phyloP scores from a whole-genome alignment of 176 grass and related monocot genomes.

The Hsuehochloa calcarea region DNA sequence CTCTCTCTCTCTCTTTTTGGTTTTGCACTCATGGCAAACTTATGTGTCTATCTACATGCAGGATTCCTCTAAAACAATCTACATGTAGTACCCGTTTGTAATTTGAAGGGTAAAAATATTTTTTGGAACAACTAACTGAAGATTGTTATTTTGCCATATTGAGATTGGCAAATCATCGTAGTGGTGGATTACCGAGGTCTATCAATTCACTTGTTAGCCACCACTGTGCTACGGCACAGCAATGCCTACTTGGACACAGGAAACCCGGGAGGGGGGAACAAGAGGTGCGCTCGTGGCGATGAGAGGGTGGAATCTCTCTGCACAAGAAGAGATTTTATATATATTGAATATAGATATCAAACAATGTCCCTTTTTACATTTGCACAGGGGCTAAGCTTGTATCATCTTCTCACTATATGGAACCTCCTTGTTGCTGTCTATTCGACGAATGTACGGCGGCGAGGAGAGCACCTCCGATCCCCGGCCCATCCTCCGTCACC shows the following conservation, averaged over 20 bases:
- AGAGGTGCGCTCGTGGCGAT: no score
- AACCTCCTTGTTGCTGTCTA: constrained; percentile 53
- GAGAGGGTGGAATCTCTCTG: constrained; percentile 41
- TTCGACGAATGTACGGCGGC: constrained; percentile 66
- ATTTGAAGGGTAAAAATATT: neutral
- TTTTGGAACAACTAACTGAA: neutral
- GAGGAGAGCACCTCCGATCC: constrained; percentile 67
- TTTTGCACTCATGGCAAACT: neutral
- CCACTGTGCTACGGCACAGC: no score
- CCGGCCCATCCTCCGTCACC: constrained; percentile 69
- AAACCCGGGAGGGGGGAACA: no score
- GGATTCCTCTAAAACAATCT: neutral
- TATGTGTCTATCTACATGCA: neutral
- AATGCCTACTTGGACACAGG: no score
- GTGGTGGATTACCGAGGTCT: no score
- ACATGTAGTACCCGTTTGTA: neutral
- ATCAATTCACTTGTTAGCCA: no score
- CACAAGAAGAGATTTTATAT: constrained; percentile 63
- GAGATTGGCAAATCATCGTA: neutral
- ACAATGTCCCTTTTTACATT: constrained; percentile 92
- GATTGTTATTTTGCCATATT: neutral
- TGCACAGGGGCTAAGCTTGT: constrained; percentile 66
- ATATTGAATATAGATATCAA: constrained; percentile 82
- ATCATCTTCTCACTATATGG: constrained; percentile 55
- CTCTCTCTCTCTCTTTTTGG: no score